phyloP scores from a whole-genome alignment of 1,284 basidiomycete genomes.

The Trichosporon coremiiforme region DNA sequence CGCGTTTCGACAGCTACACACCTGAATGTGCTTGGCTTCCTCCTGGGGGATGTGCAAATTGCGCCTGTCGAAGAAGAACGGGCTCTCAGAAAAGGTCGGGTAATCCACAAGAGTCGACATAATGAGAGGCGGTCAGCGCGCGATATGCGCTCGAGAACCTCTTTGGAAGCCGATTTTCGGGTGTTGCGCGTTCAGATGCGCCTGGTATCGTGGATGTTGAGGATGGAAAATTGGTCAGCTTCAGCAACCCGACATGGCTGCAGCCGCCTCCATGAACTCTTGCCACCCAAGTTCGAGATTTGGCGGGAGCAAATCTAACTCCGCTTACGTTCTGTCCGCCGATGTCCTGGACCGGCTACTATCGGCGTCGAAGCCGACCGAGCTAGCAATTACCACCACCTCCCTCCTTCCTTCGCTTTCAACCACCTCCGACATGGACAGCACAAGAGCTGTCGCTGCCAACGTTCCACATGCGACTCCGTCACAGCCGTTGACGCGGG shows the following conservation, averaged over 20 bases:
- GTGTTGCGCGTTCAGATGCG: neutral
- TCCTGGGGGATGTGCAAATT: constrained; percentile 47
- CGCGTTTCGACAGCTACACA: constrained; percentile 30
- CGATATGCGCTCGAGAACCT: neutral
- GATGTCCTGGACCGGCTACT: constrained; percentile 14
- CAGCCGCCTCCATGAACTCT: neutral
- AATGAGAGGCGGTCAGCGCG: constrained; percentile 9
- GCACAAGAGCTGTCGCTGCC: constrained; percentile 26
- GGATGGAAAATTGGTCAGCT: neutral
- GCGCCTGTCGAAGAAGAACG: constrained; percentile 56
- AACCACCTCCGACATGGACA: constrained; percentile 26
- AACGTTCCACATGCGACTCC: constrained; percentile 13
- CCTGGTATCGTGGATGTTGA: constrained; percentile 14
- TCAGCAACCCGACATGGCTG: neutral
- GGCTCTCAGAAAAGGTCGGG: constrained; percentile 56
- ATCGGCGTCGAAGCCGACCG: constrained; percentile 7
- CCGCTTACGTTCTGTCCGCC: constrained; percentile 21
- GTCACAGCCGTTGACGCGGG: neutral
- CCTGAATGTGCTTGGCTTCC: constrained; percentile 48
- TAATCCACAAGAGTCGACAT: constrained; percentile 35
- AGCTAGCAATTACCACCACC: neutral
- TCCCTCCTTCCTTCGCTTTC: neutral
- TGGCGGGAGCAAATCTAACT: constrained; percentile 21
- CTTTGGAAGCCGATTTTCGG: neutral
- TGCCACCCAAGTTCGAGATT: constrained; percentile 27